phyloP scores from a whole-genome alignment of 805 yeast genomes.

The Teunomyces tritomae region DNA sequence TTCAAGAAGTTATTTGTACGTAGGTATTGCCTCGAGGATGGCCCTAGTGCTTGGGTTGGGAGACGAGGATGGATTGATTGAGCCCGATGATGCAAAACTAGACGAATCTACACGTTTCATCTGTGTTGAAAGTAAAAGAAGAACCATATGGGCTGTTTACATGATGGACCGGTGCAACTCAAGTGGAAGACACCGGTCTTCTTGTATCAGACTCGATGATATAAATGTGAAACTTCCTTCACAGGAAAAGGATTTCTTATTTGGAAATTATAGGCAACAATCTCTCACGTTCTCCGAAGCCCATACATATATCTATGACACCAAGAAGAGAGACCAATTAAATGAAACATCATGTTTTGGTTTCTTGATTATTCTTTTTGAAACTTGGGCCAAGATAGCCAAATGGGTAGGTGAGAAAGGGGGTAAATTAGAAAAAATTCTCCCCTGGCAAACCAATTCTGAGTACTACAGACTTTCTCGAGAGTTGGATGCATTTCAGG shows the following conservation, averaged over 20 bases:
- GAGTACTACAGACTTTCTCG: conserved; percentile 21
- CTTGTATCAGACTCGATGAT: conserved; percentile 32
- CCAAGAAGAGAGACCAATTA: background rate
- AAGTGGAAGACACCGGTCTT: conserved; percentile 31
- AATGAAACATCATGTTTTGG: conserved; percentile 20
- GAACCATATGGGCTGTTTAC: conserved; percentile 41
- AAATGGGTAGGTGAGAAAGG: conserved; percentile 39
- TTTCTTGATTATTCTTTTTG: conserved; percentile 30
- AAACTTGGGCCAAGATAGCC: conserved; percentile 36
- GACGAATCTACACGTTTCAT: conserved; percentile 18
- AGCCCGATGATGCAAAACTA: conserved; percentile 4
- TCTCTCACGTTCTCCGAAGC: conserved; percentile 15
- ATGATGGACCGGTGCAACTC: conserved; percentile 43
- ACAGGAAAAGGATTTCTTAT: conserved; percentile 27
- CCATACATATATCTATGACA: conserved; percentile 8
- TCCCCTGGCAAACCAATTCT: conserved; percentile 29
- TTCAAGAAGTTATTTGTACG: conserved; percentile 34
- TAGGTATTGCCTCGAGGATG: conserved; percentile 42
- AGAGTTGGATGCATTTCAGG: conserved; percentile 20
- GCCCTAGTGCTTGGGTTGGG: conserved; percentile 31
- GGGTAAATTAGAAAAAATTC: conserved; percentile 21
- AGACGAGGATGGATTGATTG: conserved; percentile 11
- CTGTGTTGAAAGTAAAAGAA: conserved; percentile 27
- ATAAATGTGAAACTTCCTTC: conserved; percentile 30
- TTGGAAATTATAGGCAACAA: conserved; percentile 19